Evolutionary conservation across 805 yeast species (phyloP), one percentile per base, ranked within the genome.

Genomic region (Lachancea meyersii): DNA sequence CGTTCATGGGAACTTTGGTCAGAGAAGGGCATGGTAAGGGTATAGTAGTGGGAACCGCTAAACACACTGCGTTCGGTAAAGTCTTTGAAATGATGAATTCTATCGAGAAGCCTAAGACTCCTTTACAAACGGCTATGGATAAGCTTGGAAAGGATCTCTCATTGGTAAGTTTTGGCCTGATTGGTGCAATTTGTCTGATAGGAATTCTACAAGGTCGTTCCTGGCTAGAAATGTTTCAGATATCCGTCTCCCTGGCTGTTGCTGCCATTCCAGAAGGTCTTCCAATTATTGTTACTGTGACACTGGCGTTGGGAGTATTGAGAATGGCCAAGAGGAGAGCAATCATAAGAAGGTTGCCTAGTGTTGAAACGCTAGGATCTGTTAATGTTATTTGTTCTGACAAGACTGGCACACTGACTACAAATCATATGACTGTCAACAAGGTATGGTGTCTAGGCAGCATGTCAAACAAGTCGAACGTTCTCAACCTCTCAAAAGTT

Each of bases 241-340:
- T 93, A 45, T 86, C 96, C 1, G 99, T 93, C 8, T 88, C 97
- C 1, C 72, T 93, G 48, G 99, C 98, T 2, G 99, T 93, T 16
- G 99, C 99, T 39, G 98, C 98, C 3, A 93, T 93, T 54, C 99
- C 99, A 4, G 99, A 93, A 65, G 99, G 99, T 42, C 75, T 93
- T 52, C 98, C 99, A 0, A 93, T 93, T 55, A 93, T 93, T 61
- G 98, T 93, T 31, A 91, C 99, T 5, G 98, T 93, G 8, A 93
- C 98, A 0, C 71, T 93, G 49, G 99, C 98, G 0, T 71, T 93
- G 18, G 98, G 98, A 38, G 98, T 93, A 34, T 71, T 93, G 52
- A 75, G 97, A 67, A 93, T 93, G 98, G 97, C 98, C 5, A 79
- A 78, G 41, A 82, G 88, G 53, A 85, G 83, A 55, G 98, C 97